A percentile compares a stretch with the other conserved stretches of the same genome.
These are phyloP conservation scores for Fusarium armeniacum DNA, from an alignment of 2,329 filamentous ascomycete species.

Conservation along the genomic window DNA sequence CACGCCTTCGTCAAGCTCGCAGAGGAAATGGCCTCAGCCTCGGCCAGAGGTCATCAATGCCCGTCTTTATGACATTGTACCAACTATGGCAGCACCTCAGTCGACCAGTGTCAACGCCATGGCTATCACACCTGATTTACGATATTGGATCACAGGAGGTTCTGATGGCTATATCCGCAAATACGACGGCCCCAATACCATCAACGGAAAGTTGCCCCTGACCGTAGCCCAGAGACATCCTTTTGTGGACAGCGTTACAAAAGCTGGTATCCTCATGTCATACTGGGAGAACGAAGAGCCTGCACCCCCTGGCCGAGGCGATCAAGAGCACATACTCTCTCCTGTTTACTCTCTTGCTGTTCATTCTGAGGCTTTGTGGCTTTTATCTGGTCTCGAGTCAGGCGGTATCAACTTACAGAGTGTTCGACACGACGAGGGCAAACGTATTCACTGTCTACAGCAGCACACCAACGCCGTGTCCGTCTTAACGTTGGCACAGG, in stretches of 20 bases:
- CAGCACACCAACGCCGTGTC: constrained; percentile 94
- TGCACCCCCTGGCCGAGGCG: constrained; percentile 57
- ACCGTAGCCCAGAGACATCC: constrained; percentile 97
- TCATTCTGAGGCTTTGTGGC: constrained; percentile 90
- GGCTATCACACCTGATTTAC: constrained; percentile 90
- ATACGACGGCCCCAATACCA: constrained; percentile 94
- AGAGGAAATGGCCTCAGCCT: constrained; percentile 68
- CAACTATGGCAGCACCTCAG: constrained; percentile 96
- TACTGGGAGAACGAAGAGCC: constrained; percentile 99
- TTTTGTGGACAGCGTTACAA: constrained; percentile 97
- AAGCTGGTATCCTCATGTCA: constrained; percentile 92
- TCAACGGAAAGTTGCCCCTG: constrained; percentile 92
- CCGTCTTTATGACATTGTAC: constrained; percentile 90
- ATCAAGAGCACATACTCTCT: constrained; percentile 77
- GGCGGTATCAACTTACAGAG: constrained; percentile 95
- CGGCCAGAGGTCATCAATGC: constrained; percentile 85
- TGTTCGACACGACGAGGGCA: constrained; percentile 94
- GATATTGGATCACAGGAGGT: constrained; percentile 94
- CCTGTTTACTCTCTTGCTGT: constrained; percentile 95
- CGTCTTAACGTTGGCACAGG: constrained; percentile 82
- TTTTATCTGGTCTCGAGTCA: constrained; percentile 90
- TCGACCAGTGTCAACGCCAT: constrained; percentile 96
- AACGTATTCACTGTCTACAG: constrained; percentile 83
- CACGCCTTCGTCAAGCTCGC: constrained; percentile 47
- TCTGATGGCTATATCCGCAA: constrained; percentile 97